Base-by-base conservation (phyloP, 2,329 filamentous ascomycete species). In the Karstenula rhodostoma region DNA sequence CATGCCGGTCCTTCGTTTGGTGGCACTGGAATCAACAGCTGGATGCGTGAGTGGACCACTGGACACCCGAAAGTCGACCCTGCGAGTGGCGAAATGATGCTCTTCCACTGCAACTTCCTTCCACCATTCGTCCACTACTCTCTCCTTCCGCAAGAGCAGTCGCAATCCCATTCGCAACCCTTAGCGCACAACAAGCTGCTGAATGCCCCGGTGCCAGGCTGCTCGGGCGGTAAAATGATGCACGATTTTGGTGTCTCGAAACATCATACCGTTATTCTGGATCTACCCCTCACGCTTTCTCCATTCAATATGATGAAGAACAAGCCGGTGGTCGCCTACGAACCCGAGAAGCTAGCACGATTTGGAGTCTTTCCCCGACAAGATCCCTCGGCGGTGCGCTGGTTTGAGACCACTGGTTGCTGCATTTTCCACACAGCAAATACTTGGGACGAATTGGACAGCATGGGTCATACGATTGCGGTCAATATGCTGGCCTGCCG, bases 351-450 rank as follows among this genome's bases (percentile, higher is more conserved):
- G 12, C 79, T 78, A 1, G 86, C 89, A 1, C 83, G 89, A 3
- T 91, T 90, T 63, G 89, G 89, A 0, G 80, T 91, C 1, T 91
- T 92, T 62, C 88, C 89, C 12, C 82, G 89, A 3, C 83, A 85
- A 56, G 70, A 82, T 13, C 88, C 89, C 1, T 72, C 84, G 1
- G 77, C 79, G 1, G 82, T 90, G 2, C 82, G 82, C 10, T 92
- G 89, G 89, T 91, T 89, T 62, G 85, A 89, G 74, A 90, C 89
- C 0, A 84, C 84, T 12, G 82, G 87, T 6, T 91, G 88, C 67
- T 87, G 88, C 67, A 89, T 92, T 47, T 90, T 91, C 62, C 90
- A 92, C 67, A 90, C 89, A 0, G 89, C 88, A 0, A 91, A 90
- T 65, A 86, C 86, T 1, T 92, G 89, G 90, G 87, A 91, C 55